phyloP scores from a whole-genome alignment of 495 filamentous ascomycete species.

The Neurospora sp. region DNA sequence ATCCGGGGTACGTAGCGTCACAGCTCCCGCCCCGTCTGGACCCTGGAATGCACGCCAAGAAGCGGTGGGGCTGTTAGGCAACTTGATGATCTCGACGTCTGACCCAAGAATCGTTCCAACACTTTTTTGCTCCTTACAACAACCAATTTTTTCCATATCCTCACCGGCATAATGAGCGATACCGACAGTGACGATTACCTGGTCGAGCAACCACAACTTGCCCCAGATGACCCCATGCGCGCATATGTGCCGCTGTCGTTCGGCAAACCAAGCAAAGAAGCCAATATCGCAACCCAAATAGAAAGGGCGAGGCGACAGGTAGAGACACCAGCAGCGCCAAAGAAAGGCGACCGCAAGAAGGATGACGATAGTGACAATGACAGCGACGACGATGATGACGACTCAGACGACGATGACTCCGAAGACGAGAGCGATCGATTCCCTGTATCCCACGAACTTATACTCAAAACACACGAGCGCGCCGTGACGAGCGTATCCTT shows the following conservation, averaged over 20 bases:
- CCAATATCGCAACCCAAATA: conserved; percentile 71
- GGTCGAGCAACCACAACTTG: conserved; percentile 38
- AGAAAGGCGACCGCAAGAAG: conserved; percentile 13
- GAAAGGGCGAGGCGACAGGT: conserved; percentile 58
- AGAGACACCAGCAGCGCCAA: conserved; percentile 21
- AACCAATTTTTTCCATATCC: background rate
- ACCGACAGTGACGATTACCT: conserved; percentile 57
- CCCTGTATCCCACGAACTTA: conserved; percentile 85
- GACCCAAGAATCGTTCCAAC: background rate
- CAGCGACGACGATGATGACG: conserved; percentile 40
- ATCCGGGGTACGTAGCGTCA: background rate
- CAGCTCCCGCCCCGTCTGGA: background rate
- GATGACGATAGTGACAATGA: conserved; percentile 31
- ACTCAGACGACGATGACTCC: conserved; percentile 48
- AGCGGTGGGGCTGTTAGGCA: background rate
- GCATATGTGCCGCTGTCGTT: conserved; percentile 76
- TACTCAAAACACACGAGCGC: conserved; percentile 84
- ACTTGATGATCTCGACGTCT: background rate
- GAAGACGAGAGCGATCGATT: conserved; percentile 80
- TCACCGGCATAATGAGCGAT: conserved; percentile 34
- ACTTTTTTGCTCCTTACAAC: background rate
- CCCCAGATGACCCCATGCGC: conserved; percentile 66
- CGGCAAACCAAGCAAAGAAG: conserved; percentile 65
- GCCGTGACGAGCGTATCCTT: conserved; percentile 74
- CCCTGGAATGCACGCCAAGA: background rate